These are phyloP conservation scores for Ehretia macrophylla DNA, from an alignment of 257 asterid genomes.

Conservation along the genomic window DNA sequence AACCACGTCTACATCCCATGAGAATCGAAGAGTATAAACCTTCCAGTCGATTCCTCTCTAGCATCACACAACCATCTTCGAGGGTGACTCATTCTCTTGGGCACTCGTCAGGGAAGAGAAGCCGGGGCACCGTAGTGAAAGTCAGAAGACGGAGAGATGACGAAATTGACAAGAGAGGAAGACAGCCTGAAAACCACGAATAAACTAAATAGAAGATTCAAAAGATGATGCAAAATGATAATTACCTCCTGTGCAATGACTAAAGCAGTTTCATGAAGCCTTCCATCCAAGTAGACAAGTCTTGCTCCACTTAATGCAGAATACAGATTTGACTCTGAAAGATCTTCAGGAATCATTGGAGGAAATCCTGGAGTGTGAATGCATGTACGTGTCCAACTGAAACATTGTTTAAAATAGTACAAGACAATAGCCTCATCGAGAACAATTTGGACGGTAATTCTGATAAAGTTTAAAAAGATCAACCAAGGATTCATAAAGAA, in stretches of 20 bases:
- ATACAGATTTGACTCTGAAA: slow-evolving; percentile 48
- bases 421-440: background rate
- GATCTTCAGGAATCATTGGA: slow-evolving; percentile 83
- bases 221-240: slow-evolving; percentile 12
- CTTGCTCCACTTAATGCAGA: slow-evolving; percentile 69
- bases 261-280: slow-evolving; percentile 81
- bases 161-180: too few species aligned
- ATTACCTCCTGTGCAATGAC: slow-evolving; percentile 82
- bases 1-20: background rate
- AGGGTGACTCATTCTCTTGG: too few species aligned
- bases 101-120: too few species aligned
- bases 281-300: slow-evolving; percentile 73
- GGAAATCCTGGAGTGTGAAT: slow-evolving; percentile 96
- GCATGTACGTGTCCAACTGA: slow-evolving; percentile 94
- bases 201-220: background rate
- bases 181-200: background rate
- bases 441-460: too few species aligned
- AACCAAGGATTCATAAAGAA: too few species aligned
- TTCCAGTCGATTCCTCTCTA: slow-evolving; percentile 45
- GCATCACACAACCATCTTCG: slow-evolving; percentile 61
- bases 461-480: too few species aligned
- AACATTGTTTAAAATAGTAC: slow-evolving; percentile 12
- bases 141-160: too few species aligned
- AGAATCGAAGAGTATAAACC: background rate
- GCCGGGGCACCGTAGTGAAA: too few species aligned